Percentiles rank a stretch among this genome's conserved stretches.
phyloP scores from a whole-genome alignment of 1,139 yeast genomes.

The Sugiyamaella neomexicana region DNA sequence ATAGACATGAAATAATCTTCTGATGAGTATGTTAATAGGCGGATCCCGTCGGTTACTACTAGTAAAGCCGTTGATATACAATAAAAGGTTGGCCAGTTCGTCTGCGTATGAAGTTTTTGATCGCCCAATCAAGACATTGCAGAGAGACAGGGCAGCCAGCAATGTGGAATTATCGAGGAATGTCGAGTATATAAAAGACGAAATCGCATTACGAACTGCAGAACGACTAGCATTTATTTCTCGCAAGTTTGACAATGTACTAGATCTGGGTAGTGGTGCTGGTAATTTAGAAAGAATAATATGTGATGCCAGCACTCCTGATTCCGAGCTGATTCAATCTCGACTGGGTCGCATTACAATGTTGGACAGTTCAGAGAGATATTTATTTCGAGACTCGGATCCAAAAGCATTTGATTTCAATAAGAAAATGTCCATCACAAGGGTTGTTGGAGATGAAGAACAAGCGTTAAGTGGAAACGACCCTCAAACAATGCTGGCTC shows the following conservation, averaged over 20 bases:
- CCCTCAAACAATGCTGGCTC: slow-evolving; percentile 19
- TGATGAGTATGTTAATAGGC: not conserved
- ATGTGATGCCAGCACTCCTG: slow-evolving; percentile 42
- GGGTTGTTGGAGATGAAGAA: slow-evolving; percentile 69
- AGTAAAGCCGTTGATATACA: not conserved
- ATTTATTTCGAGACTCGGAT: slow-evolving; percentile 54
- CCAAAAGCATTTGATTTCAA: slow-evolving; percentile 43
- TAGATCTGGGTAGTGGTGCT: slow-evolving; percentile 74
- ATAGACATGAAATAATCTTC: too few species aligned
- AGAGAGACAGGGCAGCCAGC: slow-evolving; percentile 54
- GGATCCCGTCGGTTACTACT: not conserved
- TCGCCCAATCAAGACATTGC: slow-evolving; percentile 57
- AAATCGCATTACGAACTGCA: slow-evolving; percentile 68
- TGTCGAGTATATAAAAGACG: slow-evolving; percentile 76
- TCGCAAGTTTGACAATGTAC: slow-evolving; percentile 56
- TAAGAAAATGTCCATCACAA: slow-evolving; percentile 47
- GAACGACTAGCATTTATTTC: slow-evolving; percentile 76
- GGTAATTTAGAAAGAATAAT: slow-evolving; percentile 56
- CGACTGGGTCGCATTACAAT: slow-evolving; percentile 60
- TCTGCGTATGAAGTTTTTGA: slow-evolving; percentile 60
- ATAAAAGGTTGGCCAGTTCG: not conserved
- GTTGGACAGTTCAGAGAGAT: slow-evolving; percentile 62
- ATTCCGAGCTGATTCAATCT: slow-evolving; percentile 51
- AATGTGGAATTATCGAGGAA: slow-evolving; percentile 51
- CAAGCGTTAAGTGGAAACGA: slow-evolving; percentile 43